Base-by-base conservation (phyloP, 192 early-diverging fungal species). In the Backusella tarrabulga region DNA sequence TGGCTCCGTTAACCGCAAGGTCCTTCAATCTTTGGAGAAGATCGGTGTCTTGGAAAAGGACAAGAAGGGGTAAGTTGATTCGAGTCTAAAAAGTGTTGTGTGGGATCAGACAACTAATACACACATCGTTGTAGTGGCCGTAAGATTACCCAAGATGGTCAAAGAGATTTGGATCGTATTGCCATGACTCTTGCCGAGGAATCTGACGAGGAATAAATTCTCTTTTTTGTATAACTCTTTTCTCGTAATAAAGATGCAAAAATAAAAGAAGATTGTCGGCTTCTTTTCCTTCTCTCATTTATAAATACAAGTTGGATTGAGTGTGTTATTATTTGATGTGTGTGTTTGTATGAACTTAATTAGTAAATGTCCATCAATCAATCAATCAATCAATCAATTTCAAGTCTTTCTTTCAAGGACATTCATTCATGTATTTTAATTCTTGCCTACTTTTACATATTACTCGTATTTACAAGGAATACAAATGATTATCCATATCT, bases 131-230 rank as follows among this genome's bases (percentile, higher is more conserved):
- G 32, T 75, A 93, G 96, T 90, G 98, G 98, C 74, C 96, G 98
- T 86, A 90, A 88, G 84, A 97, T 99, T 89, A 93, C 97, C 86
- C 90, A 91, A 73, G 94, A 95, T 80, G 98, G 98, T 76, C 97
- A 96, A 88, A 95, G 97, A 88, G 97, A 98, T 89, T 92, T 99
- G 85, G 98, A 99, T 90, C 95, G 96, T 83, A 97, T 97, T 84
- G 94, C 95, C 70, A 83, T 83, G 83, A 86, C 87, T 66, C 72
- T 83, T 35, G 63, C 72, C 23, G 74, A 68, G 19, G 76, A 83
- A n/a, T 44, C 56, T 75, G 81, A 83, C 40, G 74, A 76, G 40
- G 80, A 81, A 34, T 79, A 81, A 79, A 75, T 54, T 60, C 52
- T 63, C 50, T 54, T 73, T 73, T 71, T 71, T 69, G 21, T 36